Percentiles rank a stretch among this genome's conserved stretches.
phyloP scores from a whole-genome alignment of 352 stramenopile genomes.

The Phytopythium helicoides region DNA sequence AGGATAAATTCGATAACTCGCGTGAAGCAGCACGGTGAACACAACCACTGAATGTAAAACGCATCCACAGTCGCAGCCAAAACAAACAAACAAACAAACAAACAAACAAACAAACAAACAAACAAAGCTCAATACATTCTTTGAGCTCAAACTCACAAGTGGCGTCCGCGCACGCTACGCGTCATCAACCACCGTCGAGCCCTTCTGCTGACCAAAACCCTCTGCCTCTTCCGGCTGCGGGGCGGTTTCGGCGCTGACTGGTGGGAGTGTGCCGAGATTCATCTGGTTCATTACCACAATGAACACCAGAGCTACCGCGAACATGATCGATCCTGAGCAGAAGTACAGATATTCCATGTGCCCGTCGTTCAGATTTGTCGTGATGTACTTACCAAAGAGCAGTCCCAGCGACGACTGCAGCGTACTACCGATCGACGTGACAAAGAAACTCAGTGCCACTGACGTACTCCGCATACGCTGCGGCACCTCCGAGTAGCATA shows the following conservation, averaged over 20 bases:
- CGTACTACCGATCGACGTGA: slow-evolving; percentile 35
- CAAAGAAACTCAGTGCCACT: slow-evolving; percentile 21
- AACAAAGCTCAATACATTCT: too few relatives aligned
- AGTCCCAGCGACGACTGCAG: slow-evolving; percentile 45
- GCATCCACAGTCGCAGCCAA: too few relatives aligned
- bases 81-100: too few relatives aligned
- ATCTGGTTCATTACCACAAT: slow-evolving; percentile 21
- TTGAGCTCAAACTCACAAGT: too few relatives aligned
- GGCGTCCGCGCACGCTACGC: too few relatives aligned
- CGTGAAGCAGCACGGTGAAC: too few relatives aligned
- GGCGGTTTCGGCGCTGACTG: neutral
- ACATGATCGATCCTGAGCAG: slow-evolving; percentile 14
- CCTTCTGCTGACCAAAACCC: too few relatives aligned
- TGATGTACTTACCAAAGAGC: slow-evolving; percentile 40
- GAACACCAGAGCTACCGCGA: slow-evolving; percentile 22
- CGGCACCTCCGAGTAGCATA: too few relatives aligned
- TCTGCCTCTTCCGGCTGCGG: neutral
- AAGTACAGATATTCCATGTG: slow-evolving; percentile 38
- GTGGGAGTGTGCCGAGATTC: slow-evolving; percentile 10
- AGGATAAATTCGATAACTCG: too few relatives aligned
- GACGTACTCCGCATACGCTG: slow-evolving; percentile 20
- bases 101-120: too few relatives aligned
- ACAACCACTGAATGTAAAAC: too few relatives aligned
- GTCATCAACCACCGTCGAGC: too few relatives aligned
- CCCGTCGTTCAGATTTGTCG: slow-evolving; percentile 36